Evolutionary conservation across 2,329 filamentous ascomycete genomes (phyloP).

Genomic region (Juglanconis juglandina): DNA sequence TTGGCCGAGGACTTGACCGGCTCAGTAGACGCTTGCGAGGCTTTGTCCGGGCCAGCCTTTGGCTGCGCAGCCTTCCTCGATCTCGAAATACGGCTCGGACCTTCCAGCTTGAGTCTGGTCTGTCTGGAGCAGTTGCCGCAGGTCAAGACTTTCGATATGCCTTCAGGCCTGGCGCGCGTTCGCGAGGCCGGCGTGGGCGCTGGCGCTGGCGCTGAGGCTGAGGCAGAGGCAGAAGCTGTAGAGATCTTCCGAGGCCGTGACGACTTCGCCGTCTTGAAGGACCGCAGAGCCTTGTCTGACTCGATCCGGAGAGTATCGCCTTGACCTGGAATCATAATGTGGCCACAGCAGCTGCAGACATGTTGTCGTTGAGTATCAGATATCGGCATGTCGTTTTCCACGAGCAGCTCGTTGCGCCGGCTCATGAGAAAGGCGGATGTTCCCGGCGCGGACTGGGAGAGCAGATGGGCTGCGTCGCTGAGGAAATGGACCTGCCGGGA

Average conservation of each 20-base stretch:
- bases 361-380: conserved; percentile 51
- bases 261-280: conserved; percentile 23
- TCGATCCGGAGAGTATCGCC: conserved; percentile 39
- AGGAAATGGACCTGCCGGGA: conserved; percentile 41
- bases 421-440: conserved; percentile 59
- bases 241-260: not conserved
- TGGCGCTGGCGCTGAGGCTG: not conserved
- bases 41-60: conserved; percentile 3
- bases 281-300: conserved; percentile 45
- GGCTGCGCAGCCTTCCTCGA: conserved; percentile 20
- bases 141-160: conserved; percentile 37
- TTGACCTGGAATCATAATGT: conserved; percentile 55
- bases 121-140: conserved; percentile 44
- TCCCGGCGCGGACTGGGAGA: conserved; percentile 49
- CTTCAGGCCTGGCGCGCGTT: conserved; percentile 12
- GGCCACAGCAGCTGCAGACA: conserved; percentile 58
- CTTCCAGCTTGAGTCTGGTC: conserved; percentile 39
- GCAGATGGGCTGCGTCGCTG: conserved; percentile 57
- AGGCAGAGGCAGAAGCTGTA: not conserved
- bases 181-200: not conserved
- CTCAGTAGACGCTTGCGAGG: conserved; percentile 16
- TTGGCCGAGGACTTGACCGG: conserved; percentile 41
- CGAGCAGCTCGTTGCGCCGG: conserved; percentile 47
- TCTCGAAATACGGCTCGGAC: conserved; percentile 31
- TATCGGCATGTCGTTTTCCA: conserved; percentile 40